A percentile compares a stretch with the other conserved stretches of the same genome.
Evolutionary conservation across 139 green algal species (phyloP).

Genomic region (Closterium sp.): DNA sequence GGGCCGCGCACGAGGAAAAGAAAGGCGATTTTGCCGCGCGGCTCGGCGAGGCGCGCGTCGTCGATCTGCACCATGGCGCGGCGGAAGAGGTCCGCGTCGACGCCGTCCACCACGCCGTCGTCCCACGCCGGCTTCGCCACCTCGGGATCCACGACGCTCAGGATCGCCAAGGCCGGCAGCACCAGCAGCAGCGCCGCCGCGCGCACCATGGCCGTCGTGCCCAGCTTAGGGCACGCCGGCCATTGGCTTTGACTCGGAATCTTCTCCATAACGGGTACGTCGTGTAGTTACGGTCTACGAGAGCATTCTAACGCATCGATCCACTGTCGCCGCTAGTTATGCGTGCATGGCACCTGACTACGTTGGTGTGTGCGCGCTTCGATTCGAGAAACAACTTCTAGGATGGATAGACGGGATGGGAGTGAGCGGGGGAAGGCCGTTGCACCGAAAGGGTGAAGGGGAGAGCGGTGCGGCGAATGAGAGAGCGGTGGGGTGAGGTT

Average conservation of each 20-base stretch:
- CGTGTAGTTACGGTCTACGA: neutral
- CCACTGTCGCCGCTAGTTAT: no score
- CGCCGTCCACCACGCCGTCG: neutral
- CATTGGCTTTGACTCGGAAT: neutral
- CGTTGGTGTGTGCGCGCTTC: no score
- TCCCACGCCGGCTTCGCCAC: constrained; percentile 6
- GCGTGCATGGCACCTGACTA: no score
- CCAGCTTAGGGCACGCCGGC: neutral
- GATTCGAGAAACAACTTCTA: no score
- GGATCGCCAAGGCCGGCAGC: neutral
- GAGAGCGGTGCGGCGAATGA: no score
- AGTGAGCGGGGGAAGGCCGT: no score
- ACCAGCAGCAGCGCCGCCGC: neutral
- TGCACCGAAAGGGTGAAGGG: no score
- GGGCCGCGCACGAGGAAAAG: constrained; percentile 13
- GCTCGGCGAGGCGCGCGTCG: neutral
- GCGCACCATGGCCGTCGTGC: neutral
- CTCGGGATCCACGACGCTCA: neutral
- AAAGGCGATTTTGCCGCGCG: constrained; percentile 12
- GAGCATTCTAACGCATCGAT: neutral
- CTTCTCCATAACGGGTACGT: neutral
- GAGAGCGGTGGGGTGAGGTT: no score
- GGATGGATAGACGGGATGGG: no score
- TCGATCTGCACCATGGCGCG: neutral
- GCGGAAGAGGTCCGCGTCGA: constrained; percentile 13